A percentile compares a stretch with the other conserved stretches of the same genome.
These are phyloP conservation scores for Firmiana major DNA, from an alignment of 345 rosid genomes.

Conservation along the genomic window DNA sequence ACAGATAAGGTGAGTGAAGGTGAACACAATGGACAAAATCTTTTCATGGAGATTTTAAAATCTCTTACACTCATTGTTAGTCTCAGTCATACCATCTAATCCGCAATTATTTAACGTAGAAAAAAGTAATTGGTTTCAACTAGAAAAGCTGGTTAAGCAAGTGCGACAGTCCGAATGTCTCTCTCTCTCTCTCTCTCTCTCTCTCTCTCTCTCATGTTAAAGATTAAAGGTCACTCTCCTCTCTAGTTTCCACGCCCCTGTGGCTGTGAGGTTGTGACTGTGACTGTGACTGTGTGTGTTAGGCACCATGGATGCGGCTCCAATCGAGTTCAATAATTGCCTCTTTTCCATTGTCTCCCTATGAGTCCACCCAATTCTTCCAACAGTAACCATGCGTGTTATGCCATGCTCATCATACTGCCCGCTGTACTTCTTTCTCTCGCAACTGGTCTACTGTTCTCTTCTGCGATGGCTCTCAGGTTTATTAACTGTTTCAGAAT, in stretches of 20 bases:
- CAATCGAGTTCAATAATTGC: constrained; percentile 17
- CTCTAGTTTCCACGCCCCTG: neutral
- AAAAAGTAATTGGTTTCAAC: neutral
- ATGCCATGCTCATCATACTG: neutral
- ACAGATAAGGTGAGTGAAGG: too few species aligned
- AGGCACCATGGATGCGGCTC: constrained; percentile 9
- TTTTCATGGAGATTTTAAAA: constrained; percentile 14
- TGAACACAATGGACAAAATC: constrained; percentile 15
- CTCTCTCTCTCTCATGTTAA: neutral
- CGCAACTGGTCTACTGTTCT: neutral
- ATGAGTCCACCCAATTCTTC: neutral
- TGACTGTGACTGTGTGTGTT: neutral
- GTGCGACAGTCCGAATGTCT: constrained; percentile 51
- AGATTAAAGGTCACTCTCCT: neutral
- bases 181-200: constrained; percentile 8
- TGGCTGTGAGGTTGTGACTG: neutral
- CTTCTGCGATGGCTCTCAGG: neutral
- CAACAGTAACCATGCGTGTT: neutral
- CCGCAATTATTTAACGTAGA: constrained; percentile 18
- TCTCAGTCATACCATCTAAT: constrained; percentile 29
- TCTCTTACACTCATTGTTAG: constrained; percentile 16
- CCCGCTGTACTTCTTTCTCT: neutral
- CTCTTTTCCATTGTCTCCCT: constrained; percentile 20
- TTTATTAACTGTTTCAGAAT: neutral
- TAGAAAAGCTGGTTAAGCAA: constrained; percentile 25